Evolutionary conservation across 176 grass and related monocot genomes (phyloP), one percentile per base, ranked within the genome.

Genomic region (Poa pratensis): DNA sequence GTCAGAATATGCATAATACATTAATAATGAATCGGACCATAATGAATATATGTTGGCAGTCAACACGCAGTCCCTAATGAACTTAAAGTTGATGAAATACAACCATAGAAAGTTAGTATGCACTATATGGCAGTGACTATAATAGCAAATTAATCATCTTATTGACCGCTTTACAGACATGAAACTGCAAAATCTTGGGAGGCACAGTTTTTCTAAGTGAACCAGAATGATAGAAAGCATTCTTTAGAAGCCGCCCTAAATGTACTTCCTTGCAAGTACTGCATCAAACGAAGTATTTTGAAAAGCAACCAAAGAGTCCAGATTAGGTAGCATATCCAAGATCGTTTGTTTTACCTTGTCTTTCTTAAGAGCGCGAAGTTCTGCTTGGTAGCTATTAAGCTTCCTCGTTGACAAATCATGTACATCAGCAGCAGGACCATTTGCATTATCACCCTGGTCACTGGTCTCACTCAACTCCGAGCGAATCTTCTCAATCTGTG

Each of bases 331-430:
- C 13, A 18, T 23, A 77, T 67, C 76, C 34, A 77, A 16, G 32
- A 77, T 28, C 22, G n/a, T 57, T 55, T 50, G 40, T 65, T 74
- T 88, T 88, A 98, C 96, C 96, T 95, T 98, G 19, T 99, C 96
- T 84, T 99, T 99, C 70, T 99, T 92, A 83, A 99, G 94, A 24
- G 90, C 78, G 30, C 78, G 74, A 79, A 96, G 91, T 80, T 92
- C 37, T 48, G 90, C 74, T 81, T 89, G 93, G 73, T 91, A 99
- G 43, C 84, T 90, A 19, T 89, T 89, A 62, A 96, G 88, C 71
- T 79, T 99, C 84, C 88, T 90, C 13, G 80, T 89, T 61, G 94
- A 94, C 39, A 99, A 89, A 82, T 99, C 96, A 24, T 94, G 80
- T 82, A 94, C 94, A 42, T 99, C 90, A 5, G 45, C 69, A 54